These are phyloP conservation scores for Botrytis fragariae DNA, from an alignment of 2,329 filamentous ascomycete genomes.

Conservation along the genomic window DNA sequence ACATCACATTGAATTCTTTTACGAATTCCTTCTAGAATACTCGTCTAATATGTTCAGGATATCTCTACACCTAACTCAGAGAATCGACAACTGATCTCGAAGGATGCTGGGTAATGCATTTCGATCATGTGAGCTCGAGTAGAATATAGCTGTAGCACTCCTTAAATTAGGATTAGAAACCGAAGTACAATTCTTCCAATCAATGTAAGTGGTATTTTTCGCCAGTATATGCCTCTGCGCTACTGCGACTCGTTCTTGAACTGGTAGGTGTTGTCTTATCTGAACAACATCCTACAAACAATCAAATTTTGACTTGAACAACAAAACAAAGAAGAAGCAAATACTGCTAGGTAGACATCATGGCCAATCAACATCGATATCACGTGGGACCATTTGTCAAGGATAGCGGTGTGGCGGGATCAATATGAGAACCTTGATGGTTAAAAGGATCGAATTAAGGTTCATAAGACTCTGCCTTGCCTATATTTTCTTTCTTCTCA, in stretches of 20 bases:
- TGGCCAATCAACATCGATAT: background rate
- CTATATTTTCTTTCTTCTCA: background rate
- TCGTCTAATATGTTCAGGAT: background rate
- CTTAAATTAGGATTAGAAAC: background rate
- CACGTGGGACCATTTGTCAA: background rate
- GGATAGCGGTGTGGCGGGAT: background rate
- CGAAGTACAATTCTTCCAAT: background rate
- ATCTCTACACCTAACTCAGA: background rate
- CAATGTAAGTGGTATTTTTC: background rate
- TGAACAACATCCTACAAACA: background rate
- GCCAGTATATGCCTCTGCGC: background rate
- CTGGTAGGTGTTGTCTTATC: too few relatives aligned
- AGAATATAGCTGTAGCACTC: background rate
- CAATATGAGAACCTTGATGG: conserved; percentile 14
- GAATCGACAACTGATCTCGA: background rate
- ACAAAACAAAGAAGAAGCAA: background rate
- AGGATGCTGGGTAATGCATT: background rate
- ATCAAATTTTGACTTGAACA: background rate
- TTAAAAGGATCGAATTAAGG: background rate
- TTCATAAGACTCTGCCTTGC: background rate
- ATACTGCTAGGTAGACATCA: background rate
- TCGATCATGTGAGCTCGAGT: background rate
- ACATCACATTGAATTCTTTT: background rate
- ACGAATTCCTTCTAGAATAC: background rate
- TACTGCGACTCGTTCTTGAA: too few relatives aligned